Evolutionary conservation across 2,329 filamentous ascomycete species (phyloP), one percentile per base, ranked within the genome.

Genomic region (Hypoxylon sp.): DNA sequence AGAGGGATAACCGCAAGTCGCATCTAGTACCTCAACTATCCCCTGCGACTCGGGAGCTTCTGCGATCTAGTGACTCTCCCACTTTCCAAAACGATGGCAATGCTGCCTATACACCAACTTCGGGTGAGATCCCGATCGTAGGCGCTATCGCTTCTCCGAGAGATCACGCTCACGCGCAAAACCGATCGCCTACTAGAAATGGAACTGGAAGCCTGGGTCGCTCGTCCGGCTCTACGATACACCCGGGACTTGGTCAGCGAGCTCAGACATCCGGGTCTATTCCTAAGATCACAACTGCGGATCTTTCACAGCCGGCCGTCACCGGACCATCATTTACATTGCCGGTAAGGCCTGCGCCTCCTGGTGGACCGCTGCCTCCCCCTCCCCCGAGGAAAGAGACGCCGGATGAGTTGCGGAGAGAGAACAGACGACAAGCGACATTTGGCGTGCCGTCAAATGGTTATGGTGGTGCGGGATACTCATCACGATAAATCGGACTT

Each of bases 1-100:
- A 97, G 69, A 86, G 88, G 63, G 90, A 97, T 72, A 96, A 97
- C 72, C 90, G 94, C 69, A 96, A 96, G 72, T 96, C 92, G 19
- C 93, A 97, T 69, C 81, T 97, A 26, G 89, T 87, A 11, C 91
- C 91, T 23, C 87, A 89, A 65, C 78, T 89, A 30, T 90, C 88
- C 7, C 90, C 91, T 1, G 83, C 89, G 6, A 90, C 89, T 1
- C 86, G 90, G 67, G 88, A 90, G 7, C 80, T 93, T 23, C 80
- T 91, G 36, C 84, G 87, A 51, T 81, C 81, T 17, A 78, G 74
- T 61, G 83, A 86, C 62, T 86, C 83, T 7, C 81, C 84, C 5
- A 82, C 75, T 52, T 70, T 77, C 38, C 74, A 77, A 37, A 73
- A 74, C 35, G 76, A 76, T 45, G 72, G 75, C 42, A 66, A 62